These are phyloP conservation scores for Lomentospora prolificans DNA, from an alignment of 2,329 filamentous ascomycete genomes.

Conservation along the genomic window DNA sequence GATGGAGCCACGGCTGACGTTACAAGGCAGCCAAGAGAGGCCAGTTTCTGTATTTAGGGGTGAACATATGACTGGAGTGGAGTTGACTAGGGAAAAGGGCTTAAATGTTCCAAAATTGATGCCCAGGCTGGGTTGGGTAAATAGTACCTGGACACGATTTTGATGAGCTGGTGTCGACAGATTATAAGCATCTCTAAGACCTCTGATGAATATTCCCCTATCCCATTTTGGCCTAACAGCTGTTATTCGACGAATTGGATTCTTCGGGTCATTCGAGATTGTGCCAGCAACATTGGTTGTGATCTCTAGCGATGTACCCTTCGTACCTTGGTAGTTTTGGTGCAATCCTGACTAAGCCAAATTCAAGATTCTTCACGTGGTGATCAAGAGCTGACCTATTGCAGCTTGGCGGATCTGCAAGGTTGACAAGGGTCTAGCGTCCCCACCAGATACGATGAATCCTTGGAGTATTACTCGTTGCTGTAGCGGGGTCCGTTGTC, in stretches of 20 bases:
- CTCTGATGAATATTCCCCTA: no score
- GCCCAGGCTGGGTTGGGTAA: no score
- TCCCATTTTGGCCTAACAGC: no score
- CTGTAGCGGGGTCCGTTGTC: conserved; percentile 8
- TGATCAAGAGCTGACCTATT: not conserved
- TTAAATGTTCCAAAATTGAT: no score
- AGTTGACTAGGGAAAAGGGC: not conserved
- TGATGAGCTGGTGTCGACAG: no score
- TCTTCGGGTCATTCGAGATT: no score
- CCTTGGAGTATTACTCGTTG: not conserved
- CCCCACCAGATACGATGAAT: not conserved
- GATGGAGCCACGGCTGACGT: not conserved
- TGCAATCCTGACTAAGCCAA: not conserved
- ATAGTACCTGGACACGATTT: no score
- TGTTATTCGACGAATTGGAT: no score
- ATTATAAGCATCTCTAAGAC: no score
- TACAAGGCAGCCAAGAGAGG: not conserved
- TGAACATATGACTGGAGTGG: not conserved
- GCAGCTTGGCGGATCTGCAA: not conserved
- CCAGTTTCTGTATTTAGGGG: not conserved
- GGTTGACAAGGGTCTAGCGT: not conserved
- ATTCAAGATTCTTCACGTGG: not conserved
- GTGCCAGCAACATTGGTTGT: no score
- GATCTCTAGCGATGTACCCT: no score
- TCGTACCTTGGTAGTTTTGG: no score